These are phyloP conservation scores for Scytalidium lignicola DNA, from an alignment of 2,329 filamentous ascomycete genomes.

Conservation along the genomic window DNA sequence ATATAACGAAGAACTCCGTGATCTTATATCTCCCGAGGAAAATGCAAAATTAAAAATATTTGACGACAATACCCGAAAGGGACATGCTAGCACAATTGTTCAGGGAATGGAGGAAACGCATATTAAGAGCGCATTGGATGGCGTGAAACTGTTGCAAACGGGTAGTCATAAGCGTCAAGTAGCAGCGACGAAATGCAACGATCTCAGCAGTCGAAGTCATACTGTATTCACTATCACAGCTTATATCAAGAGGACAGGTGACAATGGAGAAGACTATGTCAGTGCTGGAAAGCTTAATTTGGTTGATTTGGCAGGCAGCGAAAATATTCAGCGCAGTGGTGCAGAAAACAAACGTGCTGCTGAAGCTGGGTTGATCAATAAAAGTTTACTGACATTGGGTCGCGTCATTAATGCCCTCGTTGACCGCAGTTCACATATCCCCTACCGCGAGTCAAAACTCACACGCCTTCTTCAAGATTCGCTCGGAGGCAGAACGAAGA, in stretches of 20 bases:
- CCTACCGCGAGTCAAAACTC: slow-evolving; percentile 88
- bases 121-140: slow-evolving; percentile 77
- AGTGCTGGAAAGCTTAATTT: slow-evolving; percentile 92
- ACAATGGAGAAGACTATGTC: slow-evolving; percentile 84
- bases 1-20: slow-evolving; percentile 95
- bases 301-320: slow-evolving; percentile 92
- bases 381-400: slow-evolving; percentile 88
- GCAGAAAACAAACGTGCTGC: slow-evolving; percentile 97
- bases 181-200: slow-evolving; percentile 99
- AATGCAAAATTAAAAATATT: slow-evolving; percentile 87
- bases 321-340: slow-evolving; percentile 95
- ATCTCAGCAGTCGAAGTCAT: slow-evolving; percentile 93
- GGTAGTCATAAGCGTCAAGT: slow-evolving; percentile 94
- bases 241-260: slow-evolving; percentile 74
- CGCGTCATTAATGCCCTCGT: slow-evolving; percentile 97
- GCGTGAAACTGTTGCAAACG: slow-evolving; percentile 81
- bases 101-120: slow-evolving; percentile 98
- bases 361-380: slow-evolving; percentile 96
- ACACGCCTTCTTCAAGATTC: slow-evolving; percentile 95
- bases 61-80: slow-evolving; percentile 82
- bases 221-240: slow-evolving; percentile 96
- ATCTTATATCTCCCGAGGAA: slow-evolving; percentile 80
- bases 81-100: slow-evolving; percentile 79
- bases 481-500: slow-evolving; percentile 90
- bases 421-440: slow-evolving; percentile 84